A percentile compares a stretch with the other conserved stretches of the same genome.
Evolutionary conservation across 2,329 filamentous ascomycete genomes (phyloP).

Genomic region (Aquanectria penicillioides): DNA sequence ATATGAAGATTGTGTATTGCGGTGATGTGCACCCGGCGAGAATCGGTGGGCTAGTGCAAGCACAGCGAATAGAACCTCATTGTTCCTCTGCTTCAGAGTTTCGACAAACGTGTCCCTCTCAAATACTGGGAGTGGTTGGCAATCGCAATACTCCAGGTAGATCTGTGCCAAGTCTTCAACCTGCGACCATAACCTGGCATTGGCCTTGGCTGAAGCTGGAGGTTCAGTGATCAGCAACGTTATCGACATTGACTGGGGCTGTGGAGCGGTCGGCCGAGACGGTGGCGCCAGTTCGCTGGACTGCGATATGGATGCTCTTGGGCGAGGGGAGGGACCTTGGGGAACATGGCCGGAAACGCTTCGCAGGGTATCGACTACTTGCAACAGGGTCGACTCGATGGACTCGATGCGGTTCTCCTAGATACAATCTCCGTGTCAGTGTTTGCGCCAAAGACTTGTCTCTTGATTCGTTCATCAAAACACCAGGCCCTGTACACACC

Average conservation of each 20-base stretch:
- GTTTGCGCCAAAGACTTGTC: too few relatives aligned
- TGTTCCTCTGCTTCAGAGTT: neutral
- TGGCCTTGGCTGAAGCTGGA: neutral
- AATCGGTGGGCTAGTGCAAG: neutral
- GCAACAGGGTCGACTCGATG: neutral
- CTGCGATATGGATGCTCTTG: neutral
- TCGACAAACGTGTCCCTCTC: neutral
- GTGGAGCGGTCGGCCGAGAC: neutral
- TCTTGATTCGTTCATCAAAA: too few relatives aligned
- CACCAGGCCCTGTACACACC: neutral
- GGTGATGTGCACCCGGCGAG: neutral
- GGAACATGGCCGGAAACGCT: neutral
- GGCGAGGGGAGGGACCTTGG: neutral
- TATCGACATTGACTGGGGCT: neutral
- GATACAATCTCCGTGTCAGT: neutral
- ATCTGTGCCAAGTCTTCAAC: neutral
- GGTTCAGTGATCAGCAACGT: neutral
- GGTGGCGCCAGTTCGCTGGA: neutral
- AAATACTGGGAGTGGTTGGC: conserved; percentile 19
- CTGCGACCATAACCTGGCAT: neutral
- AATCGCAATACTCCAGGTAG: conserved; percentile 17
- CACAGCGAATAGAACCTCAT: neutral
- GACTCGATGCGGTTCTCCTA: neutral
- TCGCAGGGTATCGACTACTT: neutral
- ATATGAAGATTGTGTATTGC: too few relatives aligned